phyloP scores from a whole-genome alignment of 345 rosid species.

The Firmiana major region DNA sequence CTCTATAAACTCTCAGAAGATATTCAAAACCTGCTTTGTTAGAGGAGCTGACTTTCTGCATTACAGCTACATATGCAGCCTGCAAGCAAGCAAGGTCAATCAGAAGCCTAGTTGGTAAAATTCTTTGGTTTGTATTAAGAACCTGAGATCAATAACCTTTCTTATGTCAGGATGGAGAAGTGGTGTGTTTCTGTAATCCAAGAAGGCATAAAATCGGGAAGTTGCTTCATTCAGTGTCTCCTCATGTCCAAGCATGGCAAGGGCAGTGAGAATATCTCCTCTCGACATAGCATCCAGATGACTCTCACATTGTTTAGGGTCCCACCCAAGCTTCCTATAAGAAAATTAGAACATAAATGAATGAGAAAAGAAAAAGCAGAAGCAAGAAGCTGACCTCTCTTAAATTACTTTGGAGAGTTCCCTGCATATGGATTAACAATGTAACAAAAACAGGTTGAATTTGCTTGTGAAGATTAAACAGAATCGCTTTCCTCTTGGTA shows the following conservation, averaged over 20 bases:
- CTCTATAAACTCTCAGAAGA: constrained; percentile 74
- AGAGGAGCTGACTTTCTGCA: constrained; percentile 66
- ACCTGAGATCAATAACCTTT: constrained; percentile 37
- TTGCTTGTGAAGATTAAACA: background rate
- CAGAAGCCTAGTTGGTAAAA: background rate
- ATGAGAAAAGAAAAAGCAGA: background rate
- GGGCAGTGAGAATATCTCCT: constrained; percentile 81
- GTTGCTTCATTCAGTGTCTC: constrained; percentile 62
- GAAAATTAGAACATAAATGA: constrained; percentile 9
- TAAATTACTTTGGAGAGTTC: background rate
- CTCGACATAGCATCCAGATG: constrained; percentile 91
- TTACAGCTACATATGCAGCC: constrained; percentile 86
- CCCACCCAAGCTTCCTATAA: constrained; percentile 87
- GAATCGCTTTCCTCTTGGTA: background rate
- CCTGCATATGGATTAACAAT: too few species aligned
- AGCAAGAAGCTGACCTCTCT: background rate
- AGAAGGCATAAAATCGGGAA: constrained; percentile 62
- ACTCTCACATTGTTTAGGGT: constrained; percentile 76
- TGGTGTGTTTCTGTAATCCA: constrained; percentile 37
- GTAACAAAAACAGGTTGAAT: background rate
- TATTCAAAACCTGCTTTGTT: constrained; percentile 69
- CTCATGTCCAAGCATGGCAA: constrained; percentile 67
- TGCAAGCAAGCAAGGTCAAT: constrained; percentile 28
- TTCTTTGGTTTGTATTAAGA: background rate
- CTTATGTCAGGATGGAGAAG: constrained; percentile 89